Evolutionary conservation across 768 basidiomycete genomes (phyloP).

Genomic region (Pleurotus cornucopiae): DNA sequence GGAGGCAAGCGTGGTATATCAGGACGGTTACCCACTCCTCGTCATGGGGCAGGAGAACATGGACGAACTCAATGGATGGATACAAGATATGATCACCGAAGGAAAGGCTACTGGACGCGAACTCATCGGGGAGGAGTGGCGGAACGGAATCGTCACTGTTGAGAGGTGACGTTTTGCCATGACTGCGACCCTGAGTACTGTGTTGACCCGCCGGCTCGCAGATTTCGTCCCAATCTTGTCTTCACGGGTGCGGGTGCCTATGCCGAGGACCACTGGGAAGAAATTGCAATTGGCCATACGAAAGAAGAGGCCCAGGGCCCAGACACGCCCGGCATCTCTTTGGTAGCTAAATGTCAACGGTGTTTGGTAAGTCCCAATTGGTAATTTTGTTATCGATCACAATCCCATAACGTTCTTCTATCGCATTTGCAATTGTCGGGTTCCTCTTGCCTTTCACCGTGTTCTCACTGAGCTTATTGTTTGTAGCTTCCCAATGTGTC

Average conservation of each 20-base stretch:
- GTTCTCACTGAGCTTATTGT: background rate
- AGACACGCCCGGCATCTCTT: constrained; percentile 36
- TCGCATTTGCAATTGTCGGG: background rate
- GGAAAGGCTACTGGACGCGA: constrained; percentile 31
- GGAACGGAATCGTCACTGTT: constrained; percentile 41
- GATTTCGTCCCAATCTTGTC: constrained; percentile 78
- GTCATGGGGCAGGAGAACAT: constrained; percentile 68
- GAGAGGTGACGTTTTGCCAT: constrained; percentile 44
- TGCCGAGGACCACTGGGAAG: constrained; percentile 67
- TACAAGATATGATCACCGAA: constrained; percentile 16
- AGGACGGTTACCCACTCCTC: constrained; percentile 71
- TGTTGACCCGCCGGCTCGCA: constrained; percentile 18
- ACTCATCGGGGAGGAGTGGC: constrained; percentile 51
- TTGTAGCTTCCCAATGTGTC: constrained; percentile 70
- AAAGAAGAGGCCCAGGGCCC: constrained; percentile 18
- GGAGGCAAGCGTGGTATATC: constrained; percentile 51
- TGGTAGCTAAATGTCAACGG: constrained; percentile 68
- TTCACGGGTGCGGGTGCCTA: constrained; percentile 65
- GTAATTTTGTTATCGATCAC: constrained; percentile 8
- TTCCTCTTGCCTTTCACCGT: background rate
- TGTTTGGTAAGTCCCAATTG: constrained; percentile 53
- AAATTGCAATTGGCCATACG: constrained; percentile 43
- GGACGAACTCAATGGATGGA: constrained; percentile 41
- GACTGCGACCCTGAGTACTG: constrained; percentile 5
- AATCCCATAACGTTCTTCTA: background rate